Percentiles rank a stretch among this genome's conserved stretches.
Evolutionary conservation across 257 asterid species (phyloP).

Genomic region (Solanum pimpinellifolium): DNA sequence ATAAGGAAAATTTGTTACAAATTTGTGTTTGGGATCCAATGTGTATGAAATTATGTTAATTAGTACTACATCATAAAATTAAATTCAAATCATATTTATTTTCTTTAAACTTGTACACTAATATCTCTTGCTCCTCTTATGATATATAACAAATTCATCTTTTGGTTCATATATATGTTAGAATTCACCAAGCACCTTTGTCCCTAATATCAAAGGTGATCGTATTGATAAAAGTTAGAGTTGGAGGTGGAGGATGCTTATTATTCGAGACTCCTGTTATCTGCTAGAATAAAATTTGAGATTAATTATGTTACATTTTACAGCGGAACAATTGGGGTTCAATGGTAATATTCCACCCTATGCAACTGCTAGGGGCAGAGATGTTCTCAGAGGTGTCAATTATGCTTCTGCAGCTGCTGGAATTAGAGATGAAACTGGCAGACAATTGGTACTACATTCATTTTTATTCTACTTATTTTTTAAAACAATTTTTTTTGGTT

Average conservation of each 20-base stretch:
- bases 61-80: neutral
- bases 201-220: neutral
- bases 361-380: constrained; percentile 13
- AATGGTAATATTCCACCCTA: constrained; percentile 22
- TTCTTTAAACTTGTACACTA: neutral
- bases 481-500: neutral
- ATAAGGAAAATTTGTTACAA: neutral
- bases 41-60: neutral
- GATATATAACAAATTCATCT: neutral
- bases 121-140: neutral
- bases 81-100: neutral
- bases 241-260: neutral
- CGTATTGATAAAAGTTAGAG: neutral
- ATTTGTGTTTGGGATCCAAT: neutral
- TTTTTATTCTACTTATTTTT: too few relatives aligned
- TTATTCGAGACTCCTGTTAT: fast-evolving
- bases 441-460: neutral
- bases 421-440: constrained; percentile 26
- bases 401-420: constrained; percentile 45
- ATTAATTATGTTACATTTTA: neutral
- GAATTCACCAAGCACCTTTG: neutral
- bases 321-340: constrained; percentile 30
- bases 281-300: neutral
- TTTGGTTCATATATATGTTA: neutral
- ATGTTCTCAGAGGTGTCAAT: constrained; percentile 29